Evolutionary conservation across 257 asterid species (phyloP).

Genomic region (Primulina tabacum): DNA sequence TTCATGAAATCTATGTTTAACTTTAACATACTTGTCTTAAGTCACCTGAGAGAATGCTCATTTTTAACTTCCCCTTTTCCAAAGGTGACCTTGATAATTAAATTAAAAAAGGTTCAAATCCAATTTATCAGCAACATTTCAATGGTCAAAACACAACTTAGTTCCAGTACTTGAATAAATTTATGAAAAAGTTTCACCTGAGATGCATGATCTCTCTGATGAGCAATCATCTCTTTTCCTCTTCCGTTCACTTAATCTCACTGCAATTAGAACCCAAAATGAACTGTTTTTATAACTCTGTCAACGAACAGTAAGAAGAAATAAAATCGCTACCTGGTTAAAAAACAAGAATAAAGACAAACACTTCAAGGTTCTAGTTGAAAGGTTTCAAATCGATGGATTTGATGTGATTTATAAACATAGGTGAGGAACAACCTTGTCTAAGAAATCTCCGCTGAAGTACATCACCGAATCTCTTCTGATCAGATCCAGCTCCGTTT

Average conservation of each 20-base stretch:
- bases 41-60: neutral
- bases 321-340: conserved; percentile 11
- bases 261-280: conserved; percentile 38
- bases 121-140: neutral
- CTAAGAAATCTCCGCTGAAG: conserved; percentile 84
- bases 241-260: conserved; percentile 64
- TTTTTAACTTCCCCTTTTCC: conserved; percentile 11
- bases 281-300: conserved; percentile 1
- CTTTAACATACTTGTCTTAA: neutral
- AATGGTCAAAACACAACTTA: conserved; percentile 8
- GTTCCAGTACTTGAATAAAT: neutral
- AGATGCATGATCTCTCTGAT: conserved; percentile 25
- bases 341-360: conserved; percentile 11
- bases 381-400: neutral
- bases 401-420: neutral
- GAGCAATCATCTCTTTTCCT: conserved; percentile 46
- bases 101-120: conserved; percentile 2
- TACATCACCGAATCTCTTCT: conserved; percentile 52
- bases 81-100: conserved; percentile 12
- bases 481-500: conserved; percentile 36
- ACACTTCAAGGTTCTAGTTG: conserved; percentile 3
- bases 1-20: neutral
- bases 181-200: conserved; percentile 43
- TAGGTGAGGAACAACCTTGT: conserved; percentile 54
- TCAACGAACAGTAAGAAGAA: neutral